Evolutionary conservation across 768 basidiomycete genomes (phyloP), one percentile per base, ranked within the genome.

Genomic region (Rhodosporidiobolus odoratus): DNA sequence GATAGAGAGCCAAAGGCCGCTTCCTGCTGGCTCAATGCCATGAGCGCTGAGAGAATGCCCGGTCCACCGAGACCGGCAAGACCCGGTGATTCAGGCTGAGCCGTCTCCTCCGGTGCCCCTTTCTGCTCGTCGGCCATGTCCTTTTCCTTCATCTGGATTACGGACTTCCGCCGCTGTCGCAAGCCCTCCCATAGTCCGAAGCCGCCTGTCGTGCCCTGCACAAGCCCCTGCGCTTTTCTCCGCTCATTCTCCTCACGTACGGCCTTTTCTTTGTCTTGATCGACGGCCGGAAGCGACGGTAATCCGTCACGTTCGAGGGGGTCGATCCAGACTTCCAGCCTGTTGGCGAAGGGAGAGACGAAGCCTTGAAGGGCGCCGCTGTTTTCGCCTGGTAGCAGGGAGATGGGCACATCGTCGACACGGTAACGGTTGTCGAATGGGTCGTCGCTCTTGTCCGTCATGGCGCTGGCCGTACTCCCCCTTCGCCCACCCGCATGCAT

Each of bases 251-350:
- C 21, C 43, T n/a, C n/a, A n/a, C n/a, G n/a, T n/a, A n/a, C n/a
- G n/a, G n/a, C n/a, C n/a, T n/a, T n/a, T n/a, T n/a, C n/a, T n/a
- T n/a, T n/a, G n/a, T n/a, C n/a, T n/a, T n/a, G n/a, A n/a, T n/a
- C n/a, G n/a, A n/a, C n/a, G n/a, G n/a, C n/a, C n/a, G n/a, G n/a
- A n/a, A n/a, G n/a, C n/a, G n/a, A n/a, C n/a, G n/a, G n/a, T n/a
- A 90, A 77, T 0, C 89, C 89, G 43, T 85, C 86, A 58, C 82
- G 84, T 78, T 90, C n/a, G n/a, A n/a, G n/a, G n/a, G n/a, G n/a
- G n/a, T n/a, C n/a, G n/a, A n/a, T n/a, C 76, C 83, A 87, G 54
- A 74, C 71, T 59, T 64, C 70, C 77, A 62, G 60, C 75, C 52
- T 43, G 69, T 50, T 30, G 57, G 60, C 67, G 60, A 59, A 6